A percentile compares a stretch with the other conserved stretches of the same genome.
phyloP scores from a whole-genome alignment of 805 yeast species.

The Candida loeiensis region DNA sequence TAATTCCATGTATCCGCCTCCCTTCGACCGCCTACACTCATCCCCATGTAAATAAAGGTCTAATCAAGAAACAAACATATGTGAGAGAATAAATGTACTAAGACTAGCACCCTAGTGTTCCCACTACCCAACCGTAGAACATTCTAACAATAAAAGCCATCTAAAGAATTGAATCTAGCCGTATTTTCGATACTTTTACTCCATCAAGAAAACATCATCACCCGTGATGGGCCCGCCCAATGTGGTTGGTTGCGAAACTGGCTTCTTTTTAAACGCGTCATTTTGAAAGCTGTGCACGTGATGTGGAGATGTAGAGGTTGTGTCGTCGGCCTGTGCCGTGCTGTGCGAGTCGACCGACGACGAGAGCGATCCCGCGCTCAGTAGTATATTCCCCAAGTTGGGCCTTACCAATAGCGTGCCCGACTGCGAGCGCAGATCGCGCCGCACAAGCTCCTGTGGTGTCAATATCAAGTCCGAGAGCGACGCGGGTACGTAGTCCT shows the following conservation, averaged over 20 bases:
- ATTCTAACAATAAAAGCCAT: too few species aligned
- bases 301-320: constrained; percentile 6
- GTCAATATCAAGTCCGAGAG: constrained; percentile 72
- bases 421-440: constrained; percentile 61
- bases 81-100: too few species aligned
- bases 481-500: constrained; percentile 80
- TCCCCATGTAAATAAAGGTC: background rate
- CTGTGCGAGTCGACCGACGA: constrained; percentile 7
- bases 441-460: constrained; percentile 66
- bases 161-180: too few species aligned
- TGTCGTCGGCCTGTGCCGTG: constrained; percentile 6
- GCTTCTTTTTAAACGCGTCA: constrained; percentile 11
- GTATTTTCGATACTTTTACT: constrained; percentile 16
- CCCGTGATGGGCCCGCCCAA: constrained; percentile 4
- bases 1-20: too few species aligned
- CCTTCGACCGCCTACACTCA: too few species aligned
- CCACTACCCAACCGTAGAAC: background rate
- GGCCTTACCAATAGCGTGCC: constrained; percentile 41
- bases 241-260: background rate
- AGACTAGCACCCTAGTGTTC: too few species aligned
- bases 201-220: constrained; percentile 41
- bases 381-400: constrained; percentile 15
- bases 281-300: constrained; percentile 8
- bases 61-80: background rate
- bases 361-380: constrained; percentile 5